These are phyloP conservation scores for Pezicula neosporulosa DNA, from an alignment of 2,329 filamentous ascomycete species.

Conservation along the genomic window DNA sequence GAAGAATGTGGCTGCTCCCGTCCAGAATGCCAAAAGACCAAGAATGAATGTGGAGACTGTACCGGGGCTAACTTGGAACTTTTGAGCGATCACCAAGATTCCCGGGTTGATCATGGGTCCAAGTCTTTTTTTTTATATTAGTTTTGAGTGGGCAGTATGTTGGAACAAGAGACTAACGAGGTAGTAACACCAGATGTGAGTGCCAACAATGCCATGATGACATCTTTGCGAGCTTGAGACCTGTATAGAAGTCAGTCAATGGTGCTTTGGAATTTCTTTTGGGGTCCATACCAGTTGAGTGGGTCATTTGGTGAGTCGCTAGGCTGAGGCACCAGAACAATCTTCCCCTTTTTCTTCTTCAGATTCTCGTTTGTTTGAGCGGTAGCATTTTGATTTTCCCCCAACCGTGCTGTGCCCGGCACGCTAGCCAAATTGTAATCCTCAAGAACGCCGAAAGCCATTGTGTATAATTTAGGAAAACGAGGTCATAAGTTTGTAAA, in stretches of 20 bases:
- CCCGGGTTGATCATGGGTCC: constrained; percentile 38
- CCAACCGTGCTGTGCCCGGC: background rate
- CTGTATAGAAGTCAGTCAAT: constrained; percentile 3
- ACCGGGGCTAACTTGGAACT: constrained; percentile 34
- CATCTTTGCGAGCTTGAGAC: constrained; percentile 20
- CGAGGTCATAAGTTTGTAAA: no score
- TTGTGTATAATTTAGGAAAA: background rate
- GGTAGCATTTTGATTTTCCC: background rate
- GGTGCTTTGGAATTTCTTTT: constrained; percentile 7
- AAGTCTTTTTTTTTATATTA: constrained; percentile 23
- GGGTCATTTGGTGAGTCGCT: constrained; percentile 50
- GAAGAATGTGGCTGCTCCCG: constrained; percentile 37
- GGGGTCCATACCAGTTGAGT: constrained; percentile 40
- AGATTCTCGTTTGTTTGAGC: constrained; percentile 19
- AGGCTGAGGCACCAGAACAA: constrained; percentile 50
- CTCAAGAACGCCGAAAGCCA: constrained; percentile 1
- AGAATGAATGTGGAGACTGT: constrained; percentile 29
- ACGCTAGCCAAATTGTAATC: background rate
- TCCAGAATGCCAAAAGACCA: constrained; percentile 35
- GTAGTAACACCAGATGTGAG: constrained; percentile 24
- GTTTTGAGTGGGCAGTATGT: constrained; percentile 8
- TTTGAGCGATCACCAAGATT: constrained; percentile 28
- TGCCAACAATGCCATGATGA: constrained; percentile 21
- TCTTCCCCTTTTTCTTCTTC: constrained; percentile 38
- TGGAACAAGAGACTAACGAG: constrained; percentile 14